Percentiles rank a stretch among this genome's conserved stretches.
Conservation (phyloP, 2,329 filamentous ascomycete species). For the Aspergillus novoparasiticus region DNA sequence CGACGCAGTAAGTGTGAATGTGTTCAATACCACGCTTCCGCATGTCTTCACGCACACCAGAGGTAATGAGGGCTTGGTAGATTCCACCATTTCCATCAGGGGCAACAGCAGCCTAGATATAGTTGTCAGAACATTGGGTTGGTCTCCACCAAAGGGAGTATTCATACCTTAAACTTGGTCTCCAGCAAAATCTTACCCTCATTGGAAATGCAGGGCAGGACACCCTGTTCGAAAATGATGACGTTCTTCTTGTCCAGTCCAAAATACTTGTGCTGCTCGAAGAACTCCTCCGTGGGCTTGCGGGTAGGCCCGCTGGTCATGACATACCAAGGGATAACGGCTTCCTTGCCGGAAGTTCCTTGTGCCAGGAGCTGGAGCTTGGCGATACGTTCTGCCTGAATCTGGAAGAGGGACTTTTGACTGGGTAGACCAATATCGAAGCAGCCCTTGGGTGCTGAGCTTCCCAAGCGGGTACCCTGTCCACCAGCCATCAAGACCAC, state of each 20-base stretch:
- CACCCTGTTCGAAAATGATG: conserved; percentile 92
- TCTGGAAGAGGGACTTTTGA: conserved; percentile 92
- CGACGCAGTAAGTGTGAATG: conserved; percentile 96
- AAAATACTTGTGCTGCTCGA: conserved; percentile 87
- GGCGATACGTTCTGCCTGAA: conserved; percentile 91
- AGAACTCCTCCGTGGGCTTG: conserved; percentile 89
- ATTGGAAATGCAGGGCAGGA: conserved; percentile 94
- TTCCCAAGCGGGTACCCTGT: conserved; percentile 91
- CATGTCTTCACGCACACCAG: conserved; percentile 85
- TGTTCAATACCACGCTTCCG: conserved; percentile 85
- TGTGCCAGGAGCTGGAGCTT: conserved; percentile 81
- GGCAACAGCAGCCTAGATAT: conserved; percentile 73
- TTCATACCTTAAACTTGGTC: conserved; percentile 72
- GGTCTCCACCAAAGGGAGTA: neutral
- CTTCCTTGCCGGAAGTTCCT: conserved; percentile 63
- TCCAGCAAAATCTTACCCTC: conserved; percentile 97
- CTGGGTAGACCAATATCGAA: conserved; percentile 95
- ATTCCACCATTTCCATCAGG: conserved; percentile 97
- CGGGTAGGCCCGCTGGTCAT: conserved; percentile 98
- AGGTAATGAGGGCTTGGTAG: conserved; percentile 84
- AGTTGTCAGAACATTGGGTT: neutral
- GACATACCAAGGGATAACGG: conserved; percentile 93
- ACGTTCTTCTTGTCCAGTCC: conserved; percentile 85
- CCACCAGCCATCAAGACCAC: conserved; percentile 97
- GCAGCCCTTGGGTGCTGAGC: conserved; percentile 94